phyloP scores from a whole-genome alignment of 164 flowering plant genomes.

The Magnolia kwangsiensis region DNA sequence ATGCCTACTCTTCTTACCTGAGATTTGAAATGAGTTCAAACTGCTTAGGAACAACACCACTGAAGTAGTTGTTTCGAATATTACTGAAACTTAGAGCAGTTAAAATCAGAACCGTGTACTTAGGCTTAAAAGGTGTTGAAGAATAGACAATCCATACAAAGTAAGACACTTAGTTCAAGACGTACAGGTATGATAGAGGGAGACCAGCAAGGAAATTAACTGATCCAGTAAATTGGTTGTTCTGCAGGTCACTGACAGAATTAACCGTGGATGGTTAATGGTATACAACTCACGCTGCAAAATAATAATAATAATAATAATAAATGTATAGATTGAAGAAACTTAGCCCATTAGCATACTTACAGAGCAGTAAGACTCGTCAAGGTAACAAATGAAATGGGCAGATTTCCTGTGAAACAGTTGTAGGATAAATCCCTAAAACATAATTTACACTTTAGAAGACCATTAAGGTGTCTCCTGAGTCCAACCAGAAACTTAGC shows the following conservation, averaged over 20 bases:
- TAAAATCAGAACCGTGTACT: constrained; percentile 6
- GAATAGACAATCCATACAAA: neutral
- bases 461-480: neutral
- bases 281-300: neutral
- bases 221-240: constrained; percentile 74
- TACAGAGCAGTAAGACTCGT: constrained; percentile 59
- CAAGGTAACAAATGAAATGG: constrained; percentile 60
- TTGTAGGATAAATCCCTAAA: constrained; percentile 81
- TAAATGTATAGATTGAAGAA: neutral
- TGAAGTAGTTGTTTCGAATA: constrained; percentile 30
- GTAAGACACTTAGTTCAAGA: constrained; percentile 3
- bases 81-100: constrained; percentile 43
- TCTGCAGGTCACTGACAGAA: constrained; percentile 63
- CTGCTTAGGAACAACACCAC: too few relatives aligned
- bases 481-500: too few relatives aligned
- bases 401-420: constrained; percentile 69
- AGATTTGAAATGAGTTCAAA: too few relatives aligned
- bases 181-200: constrained; percentile 63
- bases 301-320: neutral
- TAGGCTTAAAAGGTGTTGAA: neutral
- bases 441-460: neutral
- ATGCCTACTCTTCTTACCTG: too few relatives aligned
- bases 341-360: constrained; percentile 1
- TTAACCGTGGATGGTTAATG: too few relatives aligned
- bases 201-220: constrained; percentile 64